phyloP scores from a whole-genome alignment of 495 filamentous ascomycete genomes.

The Echria macrotheca region DNA sequence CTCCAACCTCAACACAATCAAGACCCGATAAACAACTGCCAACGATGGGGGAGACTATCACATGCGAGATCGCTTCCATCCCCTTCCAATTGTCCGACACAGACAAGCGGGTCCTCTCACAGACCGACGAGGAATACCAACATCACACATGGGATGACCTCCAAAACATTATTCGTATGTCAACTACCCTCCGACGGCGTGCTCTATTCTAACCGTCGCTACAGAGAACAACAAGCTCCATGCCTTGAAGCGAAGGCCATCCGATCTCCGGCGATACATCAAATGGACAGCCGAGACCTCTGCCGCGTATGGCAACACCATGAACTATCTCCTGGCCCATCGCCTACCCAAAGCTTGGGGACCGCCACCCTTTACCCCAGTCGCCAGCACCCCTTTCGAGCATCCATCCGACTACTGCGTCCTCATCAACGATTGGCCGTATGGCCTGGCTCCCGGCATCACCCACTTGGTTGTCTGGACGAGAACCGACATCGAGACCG shows the following conservation, averaged over 20 bases:
- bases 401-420: conserved; percentile 68
- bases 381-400: conserved; percentile 57
- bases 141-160: conserved; percentile 67
- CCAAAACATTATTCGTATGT: conserved; percentile 58
- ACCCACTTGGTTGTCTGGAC: conserved; percentile 68
- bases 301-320: conserved; percentile 67
- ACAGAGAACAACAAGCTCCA: conserved; percentile 65
- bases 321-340: conserved; percentile 65
- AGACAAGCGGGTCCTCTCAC: conserved; percentile 60
- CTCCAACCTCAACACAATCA: background rate
- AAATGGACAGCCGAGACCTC: conserved; percentile 68
- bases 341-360: conserved; percentile 65
- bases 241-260: conserved; percentile 73
- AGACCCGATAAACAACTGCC: conserved; percentile 1
- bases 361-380: conserved; percentile 44
- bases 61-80: no score
- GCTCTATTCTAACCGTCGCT: background rate
- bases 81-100: conserved; percentile 62
- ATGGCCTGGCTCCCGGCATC: conserved; percentile 67
- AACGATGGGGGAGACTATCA: conserved; percentile 25
- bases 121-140: conserved; percentile 64
- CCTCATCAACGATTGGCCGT: conserved; percentile 88
- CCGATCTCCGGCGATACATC: conserved; percentile 78
- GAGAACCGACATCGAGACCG: conserved; percentile 50
- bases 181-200: background rate